Evolutionary conservation across 129 eudicot genomes (phyloP).

Genomic region (Flaveria sonorensis): DNA sequence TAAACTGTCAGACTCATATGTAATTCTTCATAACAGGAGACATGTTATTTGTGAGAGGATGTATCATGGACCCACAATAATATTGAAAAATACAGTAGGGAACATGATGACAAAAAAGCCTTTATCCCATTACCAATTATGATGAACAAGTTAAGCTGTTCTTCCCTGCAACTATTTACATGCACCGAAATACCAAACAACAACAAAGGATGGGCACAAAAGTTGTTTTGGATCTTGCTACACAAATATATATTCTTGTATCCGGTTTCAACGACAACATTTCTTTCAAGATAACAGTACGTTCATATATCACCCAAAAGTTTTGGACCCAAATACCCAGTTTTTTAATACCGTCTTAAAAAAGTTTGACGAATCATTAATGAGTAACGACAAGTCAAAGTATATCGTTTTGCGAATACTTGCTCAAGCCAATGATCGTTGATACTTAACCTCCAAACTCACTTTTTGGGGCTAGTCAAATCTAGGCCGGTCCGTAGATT

Average conservation of each 20-base stretch:
- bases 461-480: too few relatives aligned
- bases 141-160: slow-evolving; percentile 19
- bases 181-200: slow-evolving; percentile 32
- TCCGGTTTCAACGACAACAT: slow-evolving; percentile 34
- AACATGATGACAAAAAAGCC: slow-evolving; percentile 34
- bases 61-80: slow-evolving; percentile 27
- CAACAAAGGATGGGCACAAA: slow-evolving; percentile 37
- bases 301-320: not conserved
- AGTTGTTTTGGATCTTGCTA: slow-evolving; percentile 37
- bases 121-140: slow-evolving; percentile 42
- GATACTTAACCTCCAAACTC: too few relatives aligned
- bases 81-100: slow-evolving; percentile 19
- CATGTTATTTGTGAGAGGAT: slow-evolving; percentile 36
- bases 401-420: not conserved
- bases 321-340: not conserved
- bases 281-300: slow-evolving; percentile 24
- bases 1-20: slow-evolving; percentile 12
- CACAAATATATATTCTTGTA: slow-evolving; percentile 32
- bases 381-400: not conserved
- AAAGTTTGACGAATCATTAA: not conserved
- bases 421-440: not conserved
- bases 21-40: slow-evolving; percentile 29
- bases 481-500: too few relatives aligned
- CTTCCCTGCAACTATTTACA: slow-evolving; percentile 27
- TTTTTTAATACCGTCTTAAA: not conserved